Conservation (phyloP, 2,329 filamentous ascomycete species). For the Microthyrium microscopicum region DNA sequence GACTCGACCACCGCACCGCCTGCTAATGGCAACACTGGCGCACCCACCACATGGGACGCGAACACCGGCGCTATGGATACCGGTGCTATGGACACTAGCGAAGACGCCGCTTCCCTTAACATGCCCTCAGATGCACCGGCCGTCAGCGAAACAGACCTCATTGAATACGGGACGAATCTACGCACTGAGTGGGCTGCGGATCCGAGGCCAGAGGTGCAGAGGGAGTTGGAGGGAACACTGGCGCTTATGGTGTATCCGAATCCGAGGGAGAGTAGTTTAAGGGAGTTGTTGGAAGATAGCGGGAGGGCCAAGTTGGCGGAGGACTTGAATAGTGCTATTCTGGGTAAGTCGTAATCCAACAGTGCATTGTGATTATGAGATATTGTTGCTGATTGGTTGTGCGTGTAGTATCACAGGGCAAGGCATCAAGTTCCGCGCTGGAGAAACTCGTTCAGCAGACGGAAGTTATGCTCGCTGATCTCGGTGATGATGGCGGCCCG, state of each 20-base stretch:
- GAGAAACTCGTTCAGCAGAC: slow-evolving; percentile 80
- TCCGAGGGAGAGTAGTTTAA: slow-evolving; percentile 59
- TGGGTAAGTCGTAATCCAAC: slow-evolving; percentile 44
- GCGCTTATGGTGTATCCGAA: slow-evolving; percentile 76
- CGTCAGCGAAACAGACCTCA: slow-evolving; percentile 31
- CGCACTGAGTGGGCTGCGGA: slow-evolving; percentile 62
- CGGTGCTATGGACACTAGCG: slow-evolving; percentile 21
- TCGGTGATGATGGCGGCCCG: slow-evolving; percentile 61
- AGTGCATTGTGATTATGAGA: neutral
- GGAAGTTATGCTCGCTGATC: slow-evolving; percentile 65
- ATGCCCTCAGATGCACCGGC: too few species aligned
- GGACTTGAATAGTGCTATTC: slow-evolving; percentile 82
- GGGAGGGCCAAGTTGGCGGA: slow-evolving; percentile 71
- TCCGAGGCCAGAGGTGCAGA: slow-evolving; percentile 50
- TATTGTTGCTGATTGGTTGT: slow-evolving; percentile 9
- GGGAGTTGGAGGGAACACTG: slow-evolving; percentile 69
- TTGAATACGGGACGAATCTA: slow-evolving; percentile 64
- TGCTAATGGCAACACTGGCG: neutral
- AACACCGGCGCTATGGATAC: slow-evolving; percentile 15
- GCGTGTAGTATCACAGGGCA: slow-evolving; percentile 63
- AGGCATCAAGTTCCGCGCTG: slow-evolving; percentile 70
- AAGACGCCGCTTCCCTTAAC: slow-evolving; percentile 14
- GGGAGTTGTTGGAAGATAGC: slow-evolving; percentile 58
- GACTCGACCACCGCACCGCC: slow-evolving; percentile 15
- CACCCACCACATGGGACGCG: neutral